Base-by-base conservation (phyloP, 202 grass and related monocot genomes). In the Cymbopogon flexuosus region DNA sequence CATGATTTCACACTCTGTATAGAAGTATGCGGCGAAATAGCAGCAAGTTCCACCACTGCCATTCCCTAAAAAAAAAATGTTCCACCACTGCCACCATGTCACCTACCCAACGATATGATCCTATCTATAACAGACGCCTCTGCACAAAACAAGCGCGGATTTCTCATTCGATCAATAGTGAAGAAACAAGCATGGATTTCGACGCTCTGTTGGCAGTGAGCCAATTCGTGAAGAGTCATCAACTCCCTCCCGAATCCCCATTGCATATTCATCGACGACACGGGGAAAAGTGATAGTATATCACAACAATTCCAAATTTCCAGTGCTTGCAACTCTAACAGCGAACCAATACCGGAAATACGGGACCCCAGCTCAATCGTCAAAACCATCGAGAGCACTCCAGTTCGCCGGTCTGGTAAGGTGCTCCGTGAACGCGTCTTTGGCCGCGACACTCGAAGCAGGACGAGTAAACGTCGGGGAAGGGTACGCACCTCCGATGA, bases 401-500 rank as follows among this genome's bases (percentile, higher is more conserved):
- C 37, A 16, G n/a, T 27, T 21, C 73, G 37, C 36, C 22, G 22
- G 22, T 10, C 21, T 19, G 22, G 15, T 62, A 12, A 1, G 11
- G 42, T 43, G 11, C 10, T 16, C 46, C 46, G 14, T 16, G 46
- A 49, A 49, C 14, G 41, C 29, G 5, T 46, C 41, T 52, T 51
- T 4, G 3, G 54, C 7, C 18, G 27, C 1, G 21, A 21, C 10
- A 33, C 8, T 9, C 15, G 6, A 54, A 35, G 11, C 21, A 43
- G 13, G 62, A 29, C 10, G 10, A 31, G 35, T 31, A 19, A 6
- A 12, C 31, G 6, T 15, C 10, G 23, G 23, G 12, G 9, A 2
- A 52, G 24, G 45, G 64, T 22, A 64, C 46, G 45, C 37, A 98
- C 95, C 95, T 75, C 95, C 92, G 84, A 98, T 31, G 56, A 98